Conservation (phyloP, 768 basidiomycete species). For the Porphyrellus cyaneotinctus region DNA sequence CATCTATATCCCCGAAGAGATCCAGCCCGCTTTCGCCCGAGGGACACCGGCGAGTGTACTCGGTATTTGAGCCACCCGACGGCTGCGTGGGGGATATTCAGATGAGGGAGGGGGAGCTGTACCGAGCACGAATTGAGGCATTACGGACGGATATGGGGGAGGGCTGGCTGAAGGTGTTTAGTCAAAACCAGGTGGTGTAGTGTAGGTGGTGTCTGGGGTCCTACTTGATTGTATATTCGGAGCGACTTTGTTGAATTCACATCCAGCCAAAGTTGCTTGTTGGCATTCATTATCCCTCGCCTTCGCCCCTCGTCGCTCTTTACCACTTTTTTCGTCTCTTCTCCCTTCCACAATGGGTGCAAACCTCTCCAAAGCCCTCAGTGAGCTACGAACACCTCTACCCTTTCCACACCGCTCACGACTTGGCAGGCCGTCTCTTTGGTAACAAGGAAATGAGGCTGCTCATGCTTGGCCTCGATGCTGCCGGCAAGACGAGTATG, state of each 20-base stretch:
- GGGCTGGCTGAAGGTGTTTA: constrained; percentile 82
- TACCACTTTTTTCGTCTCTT: constrained; percentile 35
- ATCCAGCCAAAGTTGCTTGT: constrained; percentile 20
- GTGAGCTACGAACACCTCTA: constrained; percentile 35
- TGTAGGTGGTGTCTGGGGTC: constrained; percentile 32
- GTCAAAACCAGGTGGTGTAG: constrained; percentile 46
- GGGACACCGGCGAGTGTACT: constrained; percentile 16
- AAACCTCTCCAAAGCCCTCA: constrained; percentile 80
- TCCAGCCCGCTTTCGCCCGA: constrained; percentile 14
- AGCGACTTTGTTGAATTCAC: constrained; percentile 21
- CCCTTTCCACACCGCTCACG: background rate
- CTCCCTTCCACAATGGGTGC: constrained; percentile 60
- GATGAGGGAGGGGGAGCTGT: constrained; percentile 60
- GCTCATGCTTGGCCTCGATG: constrained; percentile 95
- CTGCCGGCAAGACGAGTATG: constrained; percentile 98
- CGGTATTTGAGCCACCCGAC: constrained; percentile 56
- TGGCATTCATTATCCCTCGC: constrained; percentile 32
- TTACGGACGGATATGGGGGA: constrained; percentile 87
- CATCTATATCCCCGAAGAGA: constrained; percentile 18
- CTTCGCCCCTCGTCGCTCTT: constrained; percentile 61
- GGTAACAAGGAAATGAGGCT: constrained; percentile 99
- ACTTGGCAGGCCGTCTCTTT: constrained; percentile 74
- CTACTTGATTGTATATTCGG: constrained; percentile 13
- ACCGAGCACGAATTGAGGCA: constrained; percentile 74
- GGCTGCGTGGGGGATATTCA: constrained; percentile 20